Conservation (phyloP, 164 flowering plant genomes). For the Protea cynaroides region DNA sequence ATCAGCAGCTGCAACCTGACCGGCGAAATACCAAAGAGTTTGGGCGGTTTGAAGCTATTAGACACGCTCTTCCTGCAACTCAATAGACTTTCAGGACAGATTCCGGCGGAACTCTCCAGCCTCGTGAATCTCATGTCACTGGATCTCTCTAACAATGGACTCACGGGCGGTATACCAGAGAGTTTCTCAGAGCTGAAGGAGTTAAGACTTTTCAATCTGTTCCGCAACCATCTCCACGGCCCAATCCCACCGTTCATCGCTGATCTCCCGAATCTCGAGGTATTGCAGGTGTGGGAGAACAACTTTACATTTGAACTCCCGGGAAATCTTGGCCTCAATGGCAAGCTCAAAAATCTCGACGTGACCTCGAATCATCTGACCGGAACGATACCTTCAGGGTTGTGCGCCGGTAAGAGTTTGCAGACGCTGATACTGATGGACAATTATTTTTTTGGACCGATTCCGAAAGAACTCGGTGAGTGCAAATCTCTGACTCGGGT, state of each 20-base stretch:
- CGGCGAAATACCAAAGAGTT: constrained; percentile 64
- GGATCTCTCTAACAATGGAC: constrained; percentile 59
- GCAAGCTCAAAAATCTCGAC: constrained; percentile 52
- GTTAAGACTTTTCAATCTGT: constrained; percentile 52
- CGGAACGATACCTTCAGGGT: constrained; percentile 52
- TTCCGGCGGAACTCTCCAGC: constrained; percentile 62
- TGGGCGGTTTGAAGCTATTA: constrained; percentile 44
- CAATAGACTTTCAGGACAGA: constrained; percentile 50
- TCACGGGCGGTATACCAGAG: constrained; percentile 70
- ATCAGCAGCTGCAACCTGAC: constrained; percentile 50
- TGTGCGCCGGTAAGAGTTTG: constrained; percentile 63
- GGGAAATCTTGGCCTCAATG: constrained; percentile 58
- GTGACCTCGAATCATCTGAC: constrained; percentile 66
- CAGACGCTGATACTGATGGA: constrained; percentile 54
- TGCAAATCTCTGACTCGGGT: constrained; percentile 61
- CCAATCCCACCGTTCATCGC: constrained; percentile 59
- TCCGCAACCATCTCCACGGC: constrained; percentile 60
- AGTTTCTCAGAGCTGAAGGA: constrained; percentile 44
- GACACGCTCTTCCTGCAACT: constrained; percentile 62
- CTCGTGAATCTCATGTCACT: constrained; percentile 46
- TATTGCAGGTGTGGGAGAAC: constrained; percentile 72
- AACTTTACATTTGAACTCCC: constrained; percentile 75
- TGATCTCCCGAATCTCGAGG: constrained; percentile 65
- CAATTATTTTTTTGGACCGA: constrained; percentile 61
- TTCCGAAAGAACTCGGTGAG: constrained; percentile 71